Base-by-base conservation (phyloP, 306 rosid species). In the Cucurbita argyrosperma region DNA sequence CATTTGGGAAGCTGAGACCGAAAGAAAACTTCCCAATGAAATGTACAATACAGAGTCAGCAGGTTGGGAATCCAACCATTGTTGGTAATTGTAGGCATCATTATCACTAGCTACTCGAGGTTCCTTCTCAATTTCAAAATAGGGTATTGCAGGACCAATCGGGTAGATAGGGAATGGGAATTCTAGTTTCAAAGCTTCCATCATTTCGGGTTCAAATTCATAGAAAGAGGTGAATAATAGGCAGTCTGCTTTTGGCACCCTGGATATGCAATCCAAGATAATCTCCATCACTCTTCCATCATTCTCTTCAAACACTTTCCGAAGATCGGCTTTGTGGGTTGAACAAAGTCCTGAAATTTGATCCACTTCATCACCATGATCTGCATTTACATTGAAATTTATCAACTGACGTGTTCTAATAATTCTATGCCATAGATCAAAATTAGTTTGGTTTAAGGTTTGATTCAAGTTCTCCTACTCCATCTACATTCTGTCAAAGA, bases 11-110 rank as follows among this genome's bases (percentile, higher is more conserved):
- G 37, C 66, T 5, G 88, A 76, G 73, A 80, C 54, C 1, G 85
- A 76, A 10, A 80, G 83, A 35, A 21, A 82, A 38, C 88, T 84
- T 55, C 86, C 90, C 37, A 82, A 42, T 6, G 85, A 71, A 59
- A 84, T 21, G 49, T 82, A 76, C 37, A 87, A 18, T 16, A 87
- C 90, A 21, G 88, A 87, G 35, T 58, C 35, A 18, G 8, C 6
- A 30, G 85, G 85, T 59, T 86, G 86, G 57, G 46, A 52, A 60
- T 84, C 81, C n/a, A 82, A 71, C 88, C 86, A 82, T 1, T 82
- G 60, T 11, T 75, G 47, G 40, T 21, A 21, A 21, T 21, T 21
- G 23, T 21, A 21, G 23, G 0, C 23, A 21, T 21, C 23, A 21
- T 21, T 21, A 21, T 58, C 19, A 35, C 21, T 52, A 16, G 6